These are phyloP conservation scores for Phycomyces nitens DNA, from an alignment of 192 early-diverging fungal species.

Conservation along the genomic window DNA sequence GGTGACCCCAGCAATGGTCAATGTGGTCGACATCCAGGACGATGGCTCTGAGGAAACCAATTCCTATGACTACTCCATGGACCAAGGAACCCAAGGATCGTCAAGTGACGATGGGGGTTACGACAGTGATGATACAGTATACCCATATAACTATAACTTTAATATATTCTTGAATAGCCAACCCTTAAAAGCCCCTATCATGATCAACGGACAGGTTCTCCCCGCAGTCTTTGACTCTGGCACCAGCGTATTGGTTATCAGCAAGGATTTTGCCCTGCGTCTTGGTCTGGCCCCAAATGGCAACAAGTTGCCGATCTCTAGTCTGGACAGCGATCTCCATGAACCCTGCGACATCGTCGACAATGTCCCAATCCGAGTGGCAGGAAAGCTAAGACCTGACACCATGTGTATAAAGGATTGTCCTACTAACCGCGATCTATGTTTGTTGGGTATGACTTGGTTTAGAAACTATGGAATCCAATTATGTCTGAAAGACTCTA, in stretches of 20 bases:
- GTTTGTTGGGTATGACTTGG: no score
- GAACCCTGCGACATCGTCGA: neutral
- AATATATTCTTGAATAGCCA: neutral
- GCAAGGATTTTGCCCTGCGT: neutral
- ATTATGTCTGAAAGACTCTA: neutral
- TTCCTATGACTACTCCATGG: neutral
- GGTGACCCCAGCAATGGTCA: neutral
- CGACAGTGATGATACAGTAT: slow-evolving; percentile 1
- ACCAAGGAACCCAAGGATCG: neutral
- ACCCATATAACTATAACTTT: neutral
- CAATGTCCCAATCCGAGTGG: neutral
- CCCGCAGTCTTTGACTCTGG: slow-evolving; percentile 5
- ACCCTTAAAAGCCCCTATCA: no score
- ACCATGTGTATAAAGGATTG: neutral
- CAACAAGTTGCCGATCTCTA: neutral
- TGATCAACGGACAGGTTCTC: neutral
- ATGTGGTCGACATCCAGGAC: neutral
- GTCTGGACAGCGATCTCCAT: neutral
- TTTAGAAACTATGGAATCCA: neutral
- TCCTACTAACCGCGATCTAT: neutral
- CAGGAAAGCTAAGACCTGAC: neutral
- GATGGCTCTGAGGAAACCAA: neutral
- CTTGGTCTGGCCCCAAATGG: neutral
- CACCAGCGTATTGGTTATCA: slow-evolving; percentile 4
- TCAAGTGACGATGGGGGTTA: neutral